Evolutionary conservation across 164 flowering plant species (phyloP), one percentile per base, ranked within the genome.

Genomic region (Berberis vulgaris): DNA sequence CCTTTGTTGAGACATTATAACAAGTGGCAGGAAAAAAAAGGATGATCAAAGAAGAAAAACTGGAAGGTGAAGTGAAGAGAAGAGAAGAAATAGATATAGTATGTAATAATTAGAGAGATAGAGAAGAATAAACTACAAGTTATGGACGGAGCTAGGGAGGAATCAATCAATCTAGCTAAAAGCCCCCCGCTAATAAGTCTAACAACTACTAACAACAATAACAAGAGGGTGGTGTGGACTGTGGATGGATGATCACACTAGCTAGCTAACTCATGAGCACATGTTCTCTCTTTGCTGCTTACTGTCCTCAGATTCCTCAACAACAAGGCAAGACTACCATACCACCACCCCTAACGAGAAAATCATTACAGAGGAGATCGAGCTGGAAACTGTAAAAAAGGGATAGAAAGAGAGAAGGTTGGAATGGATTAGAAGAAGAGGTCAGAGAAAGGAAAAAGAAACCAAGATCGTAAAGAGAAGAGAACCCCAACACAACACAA

Each of bases 1-100:
- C 76, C 84, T 74, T 58, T 66, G 81, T 69, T 81, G 85, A 78
- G 83, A 72, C 84, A 84, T 84, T 26, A 26, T 26, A 26, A 26
- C 26, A 26, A 26, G 26, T 26, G 26, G 26, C 53, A 50, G 47
- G 62, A 45, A 42, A 3, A 40, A 59, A 42, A 42, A 58, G 49
- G 12, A 65, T 54, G 26, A 61, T 61, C n/a, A 60, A 45, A 54
- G 61, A 64, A 55, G 55, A 26, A 6, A 64, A 49, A 9, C 45
- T 38, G 47, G 62, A 50, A 67, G 26, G 26, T 26, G 26, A 26
- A 26, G 26, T 26, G 26, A 26, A 26, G 26, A 26, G 26, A 26
- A 26, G 26, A 40, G 26, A 26, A 26, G 42, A 68, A 61, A 43
- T n/a, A 45, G 63, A 63, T 0, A 46, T 4, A 12, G 47, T 50